These are phyloP conservation scores for Novymonas esmeraldas DNA, from an alignment of 208 protist species.

Conservation along the genomic window DNA sequence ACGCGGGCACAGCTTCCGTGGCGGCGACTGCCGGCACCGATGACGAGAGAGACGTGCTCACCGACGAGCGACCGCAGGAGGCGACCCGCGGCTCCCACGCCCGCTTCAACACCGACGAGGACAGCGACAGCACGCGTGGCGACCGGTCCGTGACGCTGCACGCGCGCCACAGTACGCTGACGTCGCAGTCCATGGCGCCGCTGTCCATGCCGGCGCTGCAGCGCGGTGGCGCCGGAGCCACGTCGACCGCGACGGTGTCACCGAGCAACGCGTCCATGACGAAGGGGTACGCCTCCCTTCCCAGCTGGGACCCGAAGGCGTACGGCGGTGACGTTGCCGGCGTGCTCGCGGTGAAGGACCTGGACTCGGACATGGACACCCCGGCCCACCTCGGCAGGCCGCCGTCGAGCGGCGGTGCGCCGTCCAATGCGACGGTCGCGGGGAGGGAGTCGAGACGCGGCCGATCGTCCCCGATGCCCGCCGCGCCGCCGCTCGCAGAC, in stretches of 20 bases:
- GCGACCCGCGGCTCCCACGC: not conserved
- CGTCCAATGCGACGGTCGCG: not conserved
- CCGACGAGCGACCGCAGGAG: not conserved
- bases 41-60: not conserved
- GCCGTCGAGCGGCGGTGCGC: not conserved
- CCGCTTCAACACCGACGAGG: not conserved
- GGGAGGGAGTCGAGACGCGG: no score
- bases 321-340: constrained; percentile 25
- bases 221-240: not conserved
- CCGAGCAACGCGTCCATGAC: constrained; percentile 2
- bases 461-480: not conserved
- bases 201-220: constrained; percentile 11
- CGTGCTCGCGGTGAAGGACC: constrained; percentile 23
- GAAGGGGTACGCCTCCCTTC: constrained; percentile 17
- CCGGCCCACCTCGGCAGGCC: not conserved
- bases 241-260: not conserved
- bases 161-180: constrained; percentile 3
- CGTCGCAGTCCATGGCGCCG: not conserved
- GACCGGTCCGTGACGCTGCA: not conserved
- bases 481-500: not conserved
- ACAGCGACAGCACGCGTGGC: not conserved
- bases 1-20: not conserved
- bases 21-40: not conserved
- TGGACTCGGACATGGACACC: constrained; percentile 16
- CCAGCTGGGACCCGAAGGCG: constrained; percentile 34